Evolutionary conservation across 108 stramenopile species (phyloP).

Genomic region (Cafeteria roenbergensis): DNA sequence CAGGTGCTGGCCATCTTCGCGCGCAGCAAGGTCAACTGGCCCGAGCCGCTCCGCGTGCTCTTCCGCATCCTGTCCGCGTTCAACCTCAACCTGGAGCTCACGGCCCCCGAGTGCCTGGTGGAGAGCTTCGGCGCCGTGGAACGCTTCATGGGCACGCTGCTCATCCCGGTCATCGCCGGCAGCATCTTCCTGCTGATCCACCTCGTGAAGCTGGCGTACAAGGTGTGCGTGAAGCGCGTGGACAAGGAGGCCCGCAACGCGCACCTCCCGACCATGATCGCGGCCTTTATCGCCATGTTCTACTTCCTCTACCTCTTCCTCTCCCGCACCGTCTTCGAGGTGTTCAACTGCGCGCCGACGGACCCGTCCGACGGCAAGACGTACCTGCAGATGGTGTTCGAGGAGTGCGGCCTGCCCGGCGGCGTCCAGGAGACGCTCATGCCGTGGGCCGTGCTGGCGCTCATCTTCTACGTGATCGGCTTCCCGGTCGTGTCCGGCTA

Average conservation of each 20-base stretch:
- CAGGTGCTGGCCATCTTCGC: slow-evolving; percentile 26
- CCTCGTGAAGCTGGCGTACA: slow-evolving; percentile 6
- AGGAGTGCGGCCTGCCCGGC: background rate
- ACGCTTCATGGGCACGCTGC: slow-evolving; percentile 18
- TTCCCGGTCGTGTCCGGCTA: slow-evolving; percentile 4
- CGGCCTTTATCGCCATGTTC: slow-evolving; percentile 11
- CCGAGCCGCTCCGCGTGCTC: slow-evolving; percentile 5
- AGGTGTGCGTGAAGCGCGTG: slow-evolving; percentile 2
- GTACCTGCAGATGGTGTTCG: slow-evolving; percentile 15
- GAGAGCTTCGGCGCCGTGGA: slow-evolving; percentile 10
- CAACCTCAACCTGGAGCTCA: slow-evolving; percentile 25
- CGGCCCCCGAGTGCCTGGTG: slow-evolving; percentile 27
- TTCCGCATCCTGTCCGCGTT: slow-evolving; percentile 22
- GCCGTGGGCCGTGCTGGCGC: slow-evolving; percentile 4
- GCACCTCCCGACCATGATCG: slow-evolving; percentile 8
- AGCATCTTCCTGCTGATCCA: slow-evolving; percentile 8
- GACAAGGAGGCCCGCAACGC: background rate
- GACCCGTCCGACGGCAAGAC: slow-evolving; percentile 21
- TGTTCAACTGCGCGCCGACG: slow-evolving; percentile 27
- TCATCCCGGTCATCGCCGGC: slow-evolving; percentile 14
- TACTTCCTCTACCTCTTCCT: slow-evolving; percentile 30
- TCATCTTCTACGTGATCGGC: slow-evolving; percentile 13
- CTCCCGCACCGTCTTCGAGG: slow-evolving; percentile 18
- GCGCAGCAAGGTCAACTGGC: slow-evolving; percentile 23
- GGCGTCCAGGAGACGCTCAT: background rate